Conservation (phyloP, 768 basidiomycete species). For the Termitomyces titanicus region DNA sequence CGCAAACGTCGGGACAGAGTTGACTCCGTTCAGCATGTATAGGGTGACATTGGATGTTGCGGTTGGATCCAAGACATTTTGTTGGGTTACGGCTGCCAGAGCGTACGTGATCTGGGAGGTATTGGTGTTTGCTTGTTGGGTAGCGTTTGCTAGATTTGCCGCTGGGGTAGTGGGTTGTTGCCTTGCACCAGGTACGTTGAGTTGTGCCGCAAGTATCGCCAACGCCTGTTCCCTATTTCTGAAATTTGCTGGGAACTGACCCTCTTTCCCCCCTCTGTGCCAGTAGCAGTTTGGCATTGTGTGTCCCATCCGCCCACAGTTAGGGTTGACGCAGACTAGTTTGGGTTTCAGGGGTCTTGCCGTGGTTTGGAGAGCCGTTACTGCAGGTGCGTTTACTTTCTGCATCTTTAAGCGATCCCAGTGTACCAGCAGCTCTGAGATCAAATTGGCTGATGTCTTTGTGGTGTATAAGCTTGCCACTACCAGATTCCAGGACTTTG, state of each 20-base stretch:
- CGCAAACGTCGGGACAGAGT: too few species aligned
- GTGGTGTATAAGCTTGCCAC: too few species aligned
- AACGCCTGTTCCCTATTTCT: background rate
- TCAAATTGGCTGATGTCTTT: too few species aligned
- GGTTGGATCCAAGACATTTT: too few species aligned
- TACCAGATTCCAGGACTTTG: too few species aligned
- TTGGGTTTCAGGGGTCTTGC: background rate
- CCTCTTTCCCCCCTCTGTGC: constrained; percentile 5
- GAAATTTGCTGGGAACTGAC: constrained; percentile 3
- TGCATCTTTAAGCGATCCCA: background rate
- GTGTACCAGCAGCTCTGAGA: background rate
- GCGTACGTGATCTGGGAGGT: too few species aligned
- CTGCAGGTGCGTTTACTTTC: background rate
- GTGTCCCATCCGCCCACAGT: background rate
- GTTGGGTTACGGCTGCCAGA: too few species aligned
- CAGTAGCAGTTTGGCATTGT: constrained; percentile 6
- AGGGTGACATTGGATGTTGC: too few species aligned
- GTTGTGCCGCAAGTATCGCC: background rate
- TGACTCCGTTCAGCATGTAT: too few species aligned
- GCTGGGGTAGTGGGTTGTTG: background rate
- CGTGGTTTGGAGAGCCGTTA: background rate
- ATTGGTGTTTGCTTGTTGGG: too few species aligned
- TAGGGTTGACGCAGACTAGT: background rate
- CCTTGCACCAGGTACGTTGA: background rate
- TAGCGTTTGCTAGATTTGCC: background rate